These are phyloP conservation scores for Oropetium thomaeum DNA, from an alignment of 176 grass and related monocot species.

Conservation along the genomic window DNA sequence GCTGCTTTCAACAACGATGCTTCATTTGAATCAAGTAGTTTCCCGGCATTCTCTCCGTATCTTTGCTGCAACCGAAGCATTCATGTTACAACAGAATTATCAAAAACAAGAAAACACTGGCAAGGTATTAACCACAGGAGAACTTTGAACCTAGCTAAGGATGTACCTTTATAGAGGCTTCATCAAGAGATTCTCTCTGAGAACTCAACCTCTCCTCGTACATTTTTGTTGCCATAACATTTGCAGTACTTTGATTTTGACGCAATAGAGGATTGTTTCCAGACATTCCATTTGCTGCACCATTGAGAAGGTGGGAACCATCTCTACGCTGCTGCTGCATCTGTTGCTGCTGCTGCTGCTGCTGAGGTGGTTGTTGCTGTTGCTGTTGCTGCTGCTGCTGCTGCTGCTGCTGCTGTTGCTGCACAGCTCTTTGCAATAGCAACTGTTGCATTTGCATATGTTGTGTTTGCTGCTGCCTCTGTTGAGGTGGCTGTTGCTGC, in stretches of 20 bases:
- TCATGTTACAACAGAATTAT: constrained; percentile 22
- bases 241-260: constrained; percentile 64
- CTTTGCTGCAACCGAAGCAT: constrained; percentile 64
- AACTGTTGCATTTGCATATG: constrained; percentile 77
- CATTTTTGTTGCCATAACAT: constrained; percentile 96
- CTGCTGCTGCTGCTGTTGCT: constrained; percentile 14
- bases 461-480: constrained; percentile 63
- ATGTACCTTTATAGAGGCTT: constrained; percentile 84
- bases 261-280: constrained; percentile 64
- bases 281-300: constrained; percentile 65
- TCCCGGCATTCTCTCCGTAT: constrained; percentile 78
- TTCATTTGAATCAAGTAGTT: constrained; percentile 78
- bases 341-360: constrained; percentile 41
- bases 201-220: constrained; percentile 90
- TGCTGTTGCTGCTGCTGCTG: constrained; percentile 19
- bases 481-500: constrained; percentile 49
- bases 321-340: constrained; percentile 68
- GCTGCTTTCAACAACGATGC: constrained; percentile 78
- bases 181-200: constrained; percentile 82
- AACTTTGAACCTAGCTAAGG: constrained; percentile 9
- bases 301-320: constrained; percentile 70
- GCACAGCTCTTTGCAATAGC: constrained; percentile 56
- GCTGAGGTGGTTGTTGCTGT: constrained; percentile 5
- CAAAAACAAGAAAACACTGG: neutral
- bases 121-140: constrained; percentile 10